Base-by-base conservation (phyloP, 305 asterid species). In the Salvia sclarea region DNA sequence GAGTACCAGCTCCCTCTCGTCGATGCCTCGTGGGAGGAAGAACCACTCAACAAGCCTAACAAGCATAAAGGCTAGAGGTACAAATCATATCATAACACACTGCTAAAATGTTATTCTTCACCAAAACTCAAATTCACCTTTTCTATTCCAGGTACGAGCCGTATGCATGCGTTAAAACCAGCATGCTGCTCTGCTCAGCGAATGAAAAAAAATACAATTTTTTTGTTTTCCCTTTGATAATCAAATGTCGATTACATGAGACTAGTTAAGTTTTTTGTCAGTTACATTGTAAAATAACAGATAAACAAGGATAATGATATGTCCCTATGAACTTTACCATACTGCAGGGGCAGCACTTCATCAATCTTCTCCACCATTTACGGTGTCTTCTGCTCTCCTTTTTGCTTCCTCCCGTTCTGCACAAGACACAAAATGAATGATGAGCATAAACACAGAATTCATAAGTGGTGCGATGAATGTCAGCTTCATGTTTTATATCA, bases 1-100 rank as follows among this genome's bases (percentile, higher is more conserved):
- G 97, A 92, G 8, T 90, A 86, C 71, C 96, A 82, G 74, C 93
- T 92, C 66, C 95, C 97, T 56, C 57, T 13, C 6, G 85, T 78
- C 65, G 88, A 92, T 68, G 73, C 66, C 41, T 81, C 87, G 0
- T 88, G 97, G 96, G 79, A 84, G 30, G 87, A 80, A 47, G 96
- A 83, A 75, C 71, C 82, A 61, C 33, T 11, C 10, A 9, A 52
- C 58, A 52, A 22, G 35, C 3, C 4, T 20, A 7, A 48, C 28
- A 49, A 49, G 56, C 30, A 18, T 18, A 49, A 49, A 49, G 56
- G 56, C 3, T 20, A 25, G n/a, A 49, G 56, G 30, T 9, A 21
- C 31, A 21, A 20, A 49, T 49, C 9, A 33, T 33, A 33, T 33
- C 38, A 7, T 9, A 7, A 8, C 7, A 33, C 44, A 38, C 3